A percentile compares a stretch with the other conserved stretches of the same genome.
These are phyloP conservation scores for Solanum medicagineum DNA, from an alignment of 257 asterid genomes.

Conservation along the genomic window DNA sequence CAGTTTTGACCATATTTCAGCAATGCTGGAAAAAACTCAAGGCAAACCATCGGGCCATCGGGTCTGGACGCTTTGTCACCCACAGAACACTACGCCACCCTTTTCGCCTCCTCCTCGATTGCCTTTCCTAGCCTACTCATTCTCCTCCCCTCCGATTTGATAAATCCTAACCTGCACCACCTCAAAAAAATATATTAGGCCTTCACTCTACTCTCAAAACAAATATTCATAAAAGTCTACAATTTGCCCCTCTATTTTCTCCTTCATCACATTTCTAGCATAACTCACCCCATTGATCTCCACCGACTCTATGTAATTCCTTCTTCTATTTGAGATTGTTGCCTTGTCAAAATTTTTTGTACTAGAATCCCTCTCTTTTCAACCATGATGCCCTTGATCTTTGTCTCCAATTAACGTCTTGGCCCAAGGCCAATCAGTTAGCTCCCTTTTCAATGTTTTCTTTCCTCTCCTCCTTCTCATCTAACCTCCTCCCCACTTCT, in stretches of 20 bases:
- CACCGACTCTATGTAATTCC: not conserved
- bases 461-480: not conserved
- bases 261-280: not conserved
- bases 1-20: not conserved
- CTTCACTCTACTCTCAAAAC: not conserved
- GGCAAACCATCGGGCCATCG: not conserved
- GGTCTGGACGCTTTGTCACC: not conserved
- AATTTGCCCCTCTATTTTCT: not conserved
- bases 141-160: not conserved
- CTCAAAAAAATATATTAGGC: not conserved
- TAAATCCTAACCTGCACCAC: not conserved
- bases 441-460: not conserved
- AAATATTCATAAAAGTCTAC: not conserved
- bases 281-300: not conserved
- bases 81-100: not conserved
- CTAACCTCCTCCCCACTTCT: not conserved
- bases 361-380: not conserved
- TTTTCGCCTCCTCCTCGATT: not conserved
- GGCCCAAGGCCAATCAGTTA: not conserved
- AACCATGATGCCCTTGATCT: not conserved
- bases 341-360: not conserved
- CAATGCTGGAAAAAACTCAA: not conserved
- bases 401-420: not conserved
- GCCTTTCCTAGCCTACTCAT: not conserved
- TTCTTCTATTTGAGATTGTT: not conserved